These are phyloP conservation scores for Garcia nutans DNA, from an alignment of 345 rosid species.

Conservation along the genomic window DNA sequence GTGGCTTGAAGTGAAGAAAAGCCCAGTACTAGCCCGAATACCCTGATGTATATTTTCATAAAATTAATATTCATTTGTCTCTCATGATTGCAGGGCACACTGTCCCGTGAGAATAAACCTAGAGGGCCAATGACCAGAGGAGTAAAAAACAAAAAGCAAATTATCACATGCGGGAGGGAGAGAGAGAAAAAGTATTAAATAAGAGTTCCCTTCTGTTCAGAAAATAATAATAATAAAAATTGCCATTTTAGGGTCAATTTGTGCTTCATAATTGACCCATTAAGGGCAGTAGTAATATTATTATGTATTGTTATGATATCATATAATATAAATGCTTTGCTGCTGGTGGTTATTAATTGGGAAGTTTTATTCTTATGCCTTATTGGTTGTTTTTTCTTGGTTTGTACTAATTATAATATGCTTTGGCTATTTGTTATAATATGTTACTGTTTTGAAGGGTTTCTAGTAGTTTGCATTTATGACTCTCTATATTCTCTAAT, in stretches of 20 bases:
- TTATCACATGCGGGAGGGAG: background rate
- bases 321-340: background rate
- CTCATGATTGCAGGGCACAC: conserved; percentile 35
- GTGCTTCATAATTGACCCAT: background rate
- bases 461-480: too few species aligned
- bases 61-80: background rate
- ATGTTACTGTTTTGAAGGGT: too few species aligned
- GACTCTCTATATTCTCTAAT: background rate
- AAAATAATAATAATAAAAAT: too few species aligned
- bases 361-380: conserved; percentile 7
- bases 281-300: conserved; percentile 1
- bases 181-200: background rate
- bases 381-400: background rate
- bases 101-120: conserved; percentile 28
- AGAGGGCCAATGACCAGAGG: background rate
- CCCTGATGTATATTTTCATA: too few species aligned
- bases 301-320: background rate
- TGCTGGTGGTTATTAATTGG: background rate
- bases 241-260: conserved; percentile 6
- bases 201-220: too few species aligned
- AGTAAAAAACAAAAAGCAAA: background rate
- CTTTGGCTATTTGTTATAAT: conserved; percentile 14
- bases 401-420: background rate
- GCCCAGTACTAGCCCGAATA: background rate
- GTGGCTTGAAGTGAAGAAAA: background rate